Conservation (phyloP, 1,284 basidiomycete species). For the Cryptococcus sp. region DNA sequence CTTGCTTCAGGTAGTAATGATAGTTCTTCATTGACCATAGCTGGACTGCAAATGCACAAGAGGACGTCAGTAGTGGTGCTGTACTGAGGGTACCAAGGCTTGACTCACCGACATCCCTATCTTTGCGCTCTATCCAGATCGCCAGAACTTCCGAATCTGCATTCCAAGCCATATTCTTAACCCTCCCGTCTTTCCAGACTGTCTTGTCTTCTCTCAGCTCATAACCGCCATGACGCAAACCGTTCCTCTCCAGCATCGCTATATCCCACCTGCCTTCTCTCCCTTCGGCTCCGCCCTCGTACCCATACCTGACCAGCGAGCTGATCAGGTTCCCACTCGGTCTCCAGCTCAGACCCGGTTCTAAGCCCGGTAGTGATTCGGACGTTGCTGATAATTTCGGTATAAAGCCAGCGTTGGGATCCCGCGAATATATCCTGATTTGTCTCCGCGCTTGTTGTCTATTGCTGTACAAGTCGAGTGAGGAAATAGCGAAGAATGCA, state of each 20-base stretch:
- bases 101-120: constrained; percentile 67
- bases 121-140: constrained; percentile 72
- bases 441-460: constrained; percentile 56
- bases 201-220: constrained; percentile 61
- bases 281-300: constrained; percentile 66
- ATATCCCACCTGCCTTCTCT: constrained; percentile 69
- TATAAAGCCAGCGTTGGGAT: constrained; percentile 52
- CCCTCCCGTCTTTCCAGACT: constrained; percentile 54
- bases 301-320: constrained; percentile 76
- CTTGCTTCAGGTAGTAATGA: constrained; percentile 95
- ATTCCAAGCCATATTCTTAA: constrained; percentile 83
- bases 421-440: constrained; percentile 78
- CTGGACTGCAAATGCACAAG: constrained; percentile 64
- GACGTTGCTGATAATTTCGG: constrained; percentile 80
- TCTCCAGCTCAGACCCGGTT: constrained; percentile 79
- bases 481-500: constrained; percentile 81
- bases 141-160: constrained; percentile 82
- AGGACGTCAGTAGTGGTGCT: neutral
- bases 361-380: constrained; percentile 78
- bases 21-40: constrained; percentile 95
- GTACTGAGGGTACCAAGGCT: neutral
- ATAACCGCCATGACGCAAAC: constrained; percentile 88
- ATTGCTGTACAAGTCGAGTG: constrained; percentile 57
- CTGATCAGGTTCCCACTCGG: constrained; percentile 87
- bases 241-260: constrained; percentile 95